A percentile compares a stretch with the other conserved stretches of the same genome.
These are phyloP conservation scores for Lactarius indigo DNA, from an alignment of 768 basidiomycete genomes.

Conservation along the genomic window DNA sequence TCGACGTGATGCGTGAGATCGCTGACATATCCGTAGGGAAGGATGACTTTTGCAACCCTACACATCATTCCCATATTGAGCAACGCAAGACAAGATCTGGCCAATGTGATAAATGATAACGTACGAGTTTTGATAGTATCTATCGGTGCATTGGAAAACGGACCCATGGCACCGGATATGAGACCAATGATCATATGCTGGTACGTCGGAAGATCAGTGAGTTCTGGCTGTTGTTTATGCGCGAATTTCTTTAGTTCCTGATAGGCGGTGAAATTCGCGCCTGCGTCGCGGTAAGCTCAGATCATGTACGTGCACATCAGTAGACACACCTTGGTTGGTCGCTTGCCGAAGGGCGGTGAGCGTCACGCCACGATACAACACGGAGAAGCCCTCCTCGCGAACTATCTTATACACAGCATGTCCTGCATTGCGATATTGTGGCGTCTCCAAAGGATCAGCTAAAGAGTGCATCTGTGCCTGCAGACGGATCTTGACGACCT, in stretches of 20 bases:
- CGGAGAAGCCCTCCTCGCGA: constrained; percentile 80
- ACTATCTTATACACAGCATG: constrained; percentile 96
- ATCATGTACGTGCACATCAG: neutral
- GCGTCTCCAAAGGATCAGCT: constrained; percentile 90
- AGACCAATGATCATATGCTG: constrained; percentile 96
- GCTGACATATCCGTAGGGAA: constrained; percentile 72
- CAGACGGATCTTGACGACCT: constrained; percentile 96
- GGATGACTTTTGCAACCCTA: constrained; percentile 83
- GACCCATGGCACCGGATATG: constrained; percentile 96
- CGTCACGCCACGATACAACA: constrained; percentile 90
- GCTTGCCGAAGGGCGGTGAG: constrained; percentile 94
- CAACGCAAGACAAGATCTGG: neutral
- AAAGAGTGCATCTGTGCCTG: constrained; percentile 98
- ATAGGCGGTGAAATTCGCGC: constrained; percentile 97
- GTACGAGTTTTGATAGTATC: constrained; percentile 93
- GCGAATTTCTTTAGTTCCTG: constrained; percentile 91
- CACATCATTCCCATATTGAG: constrained; percentile 1
- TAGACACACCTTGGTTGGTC: constrained; percentile 82
- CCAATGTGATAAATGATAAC: constrained; percentile 30
- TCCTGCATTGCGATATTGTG: constrained; percentile 93
- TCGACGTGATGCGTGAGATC: constrained; percentile 70
- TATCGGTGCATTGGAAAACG: constrained; percentile 96
- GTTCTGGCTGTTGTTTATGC: constrained; percentile 71
- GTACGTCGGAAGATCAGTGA: constrained; percentile 81
- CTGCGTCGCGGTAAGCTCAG: constrained; percentile 35